A percentile compares a stretch with the other conserved stretches of the same genome.
These are phyloP conservation scores for Przewalskia tangutica DNA, from an alignment of 257 asterid genomes.

Conservation along the genomic window DNA sequence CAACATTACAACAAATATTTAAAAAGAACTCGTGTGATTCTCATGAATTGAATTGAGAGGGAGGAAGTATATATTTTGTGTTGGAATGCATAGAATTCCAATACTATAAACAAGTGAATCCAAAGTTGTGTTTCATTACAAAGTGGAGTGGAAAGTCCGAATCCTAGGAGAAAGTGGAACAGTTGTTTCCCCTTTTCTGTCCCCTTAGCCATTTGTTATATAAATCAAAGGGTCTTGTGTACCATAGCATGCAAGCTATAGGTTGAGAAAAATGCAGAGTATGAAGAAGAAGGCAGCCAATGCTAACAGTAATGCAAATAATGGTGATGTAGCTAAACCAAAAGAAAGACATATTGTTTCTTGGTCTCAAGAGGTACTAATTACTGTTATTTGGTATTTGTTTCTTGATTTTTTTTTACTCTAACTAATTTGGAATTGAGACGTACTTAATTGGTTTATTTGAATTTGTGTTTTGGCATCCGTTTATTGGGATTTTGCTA, in stretches of 20 bases:
- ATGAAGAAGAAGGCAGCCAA: slow-evolving; percentile 39
- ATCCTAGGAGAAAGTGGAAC: slow-evolving; percentile 49
- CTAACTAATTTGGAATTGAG: neutral
- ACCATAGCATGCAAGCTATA: slow-evolving; percentile 36
- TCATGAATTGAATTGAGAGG: too few species aligned
- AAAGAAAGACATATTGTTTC: slow-evolving; percentile 90
- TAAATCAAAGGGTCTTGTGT: slow-evolving; percentile 40
- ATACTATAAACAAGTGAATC: neutral
- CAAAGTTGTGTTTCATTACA: neutral
- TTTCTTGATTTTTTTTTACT: neutral
- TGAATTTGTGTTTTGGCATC: neutral
- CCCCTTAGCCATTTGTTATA: slow-evolving; percentile 14
- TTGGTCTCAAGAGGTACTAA: slow-evolving; percentile 86
- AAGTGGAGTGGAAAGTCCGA: slow-evolving; percentile 27
- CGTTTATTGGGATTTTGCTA: neutral
- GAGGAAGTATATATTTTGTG: neutral
- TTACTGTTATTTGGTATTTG: neutral
- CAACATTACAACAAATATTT: too few species aligned
- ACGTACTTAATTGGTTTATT: neutral
- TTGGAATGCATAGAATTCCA: neutral
- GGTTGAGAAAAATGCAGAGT: slow-evolving; percentile 35
- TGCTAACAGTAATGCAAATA: slow-evolving; percentile 11
- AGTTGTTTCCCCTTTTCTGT: slow-evolving; percentile 19
- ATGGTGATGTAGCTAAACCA: slow-evolving; percentile 27
- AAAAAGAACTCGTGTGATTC: too few species aligned